phyloP scores from a whole-genome alignment of 1,139 yeast genomes.

The Blastobotrys petasosporus region DNA sequence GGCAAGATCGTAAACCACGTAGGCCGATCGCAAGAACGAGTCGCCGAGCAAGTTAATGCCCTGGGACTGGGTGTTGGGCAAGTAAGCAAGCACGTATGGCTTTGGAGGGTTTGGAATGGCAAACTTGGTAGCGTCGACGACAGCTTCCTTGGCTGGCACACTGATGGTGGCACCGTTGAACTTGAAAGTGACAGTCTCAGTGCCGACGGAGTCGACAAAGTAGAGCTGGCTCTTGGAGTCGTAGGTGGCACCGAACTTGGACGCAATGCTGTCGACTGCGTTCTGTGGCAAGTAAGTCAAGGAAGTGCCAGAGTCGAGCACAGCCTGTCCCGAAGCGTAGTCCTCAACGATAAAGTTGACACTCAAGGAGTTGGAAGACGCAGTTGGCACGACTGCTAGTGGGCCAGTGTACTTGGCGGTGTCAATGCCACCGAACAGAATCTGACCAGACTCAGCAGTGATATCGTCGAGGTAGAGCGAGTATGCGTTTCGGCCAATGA shows the following conservation, averaged over 20 bases:
- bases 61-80: slow-evolving; percentile 23
- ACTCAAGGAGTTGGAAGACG: slow-evolving; percentile 7
- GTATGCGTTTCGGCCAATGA: slow-evolving; percentile 43
- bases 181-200: slow-evolving; percentile 29
- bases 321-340: slow-evolving; percentile 26
- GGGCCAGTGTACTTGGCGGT: slow-evolving; percentile 45
- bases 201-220: slow-evolving; percentile 9
- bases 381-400: slow-evolving; percentile 31
- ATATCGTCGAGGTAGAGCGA: slow-evolving; percentile 46
- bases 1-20: slow-evolving; percentile 71
- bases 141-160: slow-evolving; percentile 39
- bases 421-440: slow-evolving; percentile 58
- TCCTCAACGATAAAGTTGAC: slow-evolving; percentile 10
- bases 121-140: slow-evolving; percentile 14
- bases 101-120: slow-evolving; percentile 13
- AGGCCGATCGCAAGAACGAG: slow-evolving; percentile 64
- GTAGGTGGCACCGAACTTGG: slow-evolving; percentile 24
- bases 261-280: slow-evolving; percentile 18
- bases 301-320: slow-evolving; percentile 32
- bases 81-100: slow-evolving; percentile 18
- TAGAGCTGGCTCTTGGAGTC: slow-evolving; percentile 16
- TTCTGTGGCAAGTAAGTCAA: slow-evolving; percentile 27
- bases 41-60: slow-evolving; percentile 54
- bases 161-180: slow-evolving; percentile 39
- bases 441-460: slow-evolving; percentile 40